Evolutionary conservation across 768 basidiomycete species (phyloP).

Genomic region (Panus rudis): DNA sequence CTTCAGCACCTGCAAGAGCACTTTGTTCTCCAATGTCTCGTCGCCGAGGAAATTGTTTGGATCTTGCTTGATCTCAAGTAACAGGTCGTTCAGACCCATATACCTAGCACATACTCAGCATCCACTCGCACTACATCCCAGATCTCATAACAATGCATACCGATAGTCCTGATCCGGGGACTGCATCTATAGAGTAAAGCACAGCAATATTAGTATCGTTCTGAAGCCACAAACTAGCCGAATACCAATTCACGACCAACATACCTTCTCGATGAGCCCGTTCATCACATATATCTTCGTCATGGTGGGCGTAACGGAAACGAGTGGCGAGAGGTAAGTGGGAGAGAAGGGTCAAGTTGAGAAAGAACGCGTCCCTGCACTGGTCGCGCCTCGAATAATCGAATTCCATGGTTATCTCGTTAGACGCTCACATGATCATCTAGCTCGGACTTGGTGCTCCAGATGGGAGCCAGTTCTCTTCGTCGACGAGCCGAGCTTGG

Average conservation of each 20-base stretch:
- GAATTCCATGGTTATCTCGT: no score
- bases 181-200: slow-evolving; percentile 55
- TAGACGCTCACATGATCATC: no score
- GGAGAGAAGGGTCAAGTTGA: no score
- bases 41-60: slow-evolving; percentile 72
- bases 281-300: slow-evolving; percentile 84
- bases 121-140: slow-evolving; percentile 12
- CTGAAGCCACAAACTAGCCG: background rate
- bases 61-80: slow-evolving; percentile 82
- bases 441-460: no score
- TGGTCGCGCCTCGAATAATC: no score
- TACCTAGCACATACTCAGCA: slow-evolving; percentile 47
- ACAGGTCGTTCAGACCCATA: slow-evolving; percentile 95
- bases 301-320: slow-evolving; percentile 35
- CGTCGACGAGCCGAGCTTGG: no score
- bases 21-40: slow-evolving; percentile 77
- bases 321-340: background rate
- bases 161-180: slow-evolving; percentile 88
- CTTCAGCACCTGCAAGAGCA: slow-evolving; percentile 75
- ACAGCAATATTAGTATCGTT: slow-evolving; percentile 4
- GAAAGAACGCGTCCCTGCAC: no score
- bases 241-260: background rate
- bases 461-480: no score
- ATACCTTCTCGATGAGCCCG: slow-evolving; percentile 75
- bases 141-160: slow-evolving; percentile 32